Evolutionary conservation across 2,329 filamentous ascomycete species (phyloP).

Genomic region (Phialocephala sp.): DNA sequence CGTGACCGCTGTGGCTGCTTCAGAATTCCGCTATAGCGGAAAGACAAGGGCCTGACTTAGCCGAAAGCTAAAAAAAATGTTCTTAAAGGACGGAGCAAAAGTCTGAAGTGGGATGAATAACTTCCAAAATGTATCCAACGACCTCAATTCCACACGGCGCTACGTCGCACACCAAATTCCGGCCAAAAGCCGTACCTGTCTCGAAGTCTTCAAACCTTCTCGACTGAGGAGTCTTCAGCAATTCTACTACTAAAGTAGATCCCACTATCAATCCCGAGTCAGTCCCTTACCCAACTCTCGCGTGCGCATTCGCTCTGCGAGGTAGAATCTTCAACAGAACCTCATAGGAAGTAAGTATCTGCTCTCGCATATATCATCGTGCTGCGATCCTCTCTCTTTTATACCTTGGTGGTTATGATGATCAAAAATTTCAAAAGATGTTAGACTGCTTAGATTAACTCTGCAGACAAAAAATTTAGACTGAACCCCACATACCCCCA

Average conservation of each 20-base stretch:
- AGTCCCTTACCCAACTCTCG: not conserved
- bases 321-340: conserved; percentile 4
- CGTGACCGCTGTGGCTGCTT: conserved; percentile 9
- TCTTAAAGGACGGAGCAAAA: conserved; percentile 16
- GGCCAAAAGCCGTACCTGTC: conserved; percentile 1
- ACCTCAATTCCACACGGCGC: conserved; percentile 13
- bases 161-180: not conserved
- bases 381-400: not conserved
- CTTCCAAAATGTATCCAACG: conserved; percentile 29
- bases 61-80: conserved; percentile 22
- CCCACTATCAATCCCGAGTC: not conserved
- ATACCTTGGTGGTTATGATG: conserved; percentile 34
- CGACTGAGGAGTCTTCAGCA: not conserved
- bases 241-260: not conserved
- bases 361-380: not conserved
- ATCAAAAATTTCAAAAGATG: conserved; percentile 37
- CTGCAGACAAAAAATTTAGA: not conserved
- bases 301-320: not conserved
- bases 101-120: conserved; percentile 18
- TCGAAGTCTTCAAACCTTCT: conserved; percentile 6
- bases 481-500: conserved; percentile 24
- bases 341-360: conserved; percentile 3
- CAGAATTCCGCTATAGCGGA: conserved; percentile 7
- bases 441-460: conserved; percentile 28
- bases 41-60: conserved; percentile 11